Evolutionary conservation across 768 basidiomycete genomes (phyloP).

Genomic region (Lactifluus volemus): DNA sequence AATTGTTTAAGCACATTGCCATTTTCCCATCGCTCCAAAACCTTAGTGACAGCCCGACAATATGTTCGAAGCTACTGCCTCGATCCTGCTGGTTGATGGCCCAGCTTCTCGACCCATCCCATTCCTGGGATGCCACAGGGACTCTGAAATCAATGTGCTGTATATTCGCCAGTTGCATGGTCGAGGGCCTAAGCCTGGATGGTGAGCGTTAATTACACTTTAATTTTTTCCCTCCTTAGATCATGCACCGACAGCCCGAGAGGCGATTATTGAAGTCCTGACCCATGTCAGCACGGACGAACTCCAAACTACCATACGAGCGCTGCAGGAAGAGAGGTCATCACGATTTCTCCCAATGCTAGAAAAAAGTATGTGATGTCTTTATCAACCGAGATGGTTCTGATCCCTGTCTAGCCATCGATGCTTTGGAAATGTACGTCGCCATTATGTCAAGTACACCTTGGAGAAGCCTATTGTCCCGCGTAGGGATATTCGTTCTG

Average conservation of each 20-base stretch:
- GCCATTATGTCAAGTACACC: background rate
- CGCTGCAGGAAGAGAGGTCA: slow-evolving; percentile 1
- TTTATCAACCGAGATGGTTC: background rate
- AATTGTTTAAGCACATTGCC: background rate
- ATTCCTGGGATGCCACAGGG: slow-evolving; percentile 4
- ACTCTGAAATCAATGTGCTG: slow-evolving; percentile 3
- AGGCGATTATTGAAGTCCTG: slow-evolving; percentile 1
- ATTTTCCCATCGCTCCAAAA: background rate
- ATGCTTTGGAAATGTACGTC: slow-evolving; percentile 1
- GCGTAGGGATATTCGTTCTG: background rate
- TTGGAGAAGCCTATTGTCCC: background rate
- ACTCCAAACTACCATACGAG: background rate
- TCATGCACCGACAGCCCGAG: background rate
- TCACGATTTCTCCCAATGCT: slow-evolving; percentile 3
- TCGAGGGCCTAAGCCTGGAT: background rate
- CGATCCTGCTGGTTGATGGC: slow-evolving; percentile 16
- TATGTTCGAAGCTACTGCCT: background rate
- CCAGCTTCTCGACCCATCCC: slow-evolving; percentile 12
- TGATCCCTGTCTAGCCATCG: slow-evolving; percentile 2
- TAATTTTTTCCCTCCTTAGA: background rate
- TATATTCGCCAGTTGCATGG: slow-evolving; percentile 7
- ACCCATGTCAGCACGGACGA: background rate
- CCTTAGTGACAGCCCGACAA: background rate
- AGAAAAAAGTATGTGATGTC: background rate
- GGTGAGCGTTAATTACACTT: background rate